phyloP scores from a whole-genome alignment of 805 yeast genomes.

The Spencermartinsiella europaea region DNA sequence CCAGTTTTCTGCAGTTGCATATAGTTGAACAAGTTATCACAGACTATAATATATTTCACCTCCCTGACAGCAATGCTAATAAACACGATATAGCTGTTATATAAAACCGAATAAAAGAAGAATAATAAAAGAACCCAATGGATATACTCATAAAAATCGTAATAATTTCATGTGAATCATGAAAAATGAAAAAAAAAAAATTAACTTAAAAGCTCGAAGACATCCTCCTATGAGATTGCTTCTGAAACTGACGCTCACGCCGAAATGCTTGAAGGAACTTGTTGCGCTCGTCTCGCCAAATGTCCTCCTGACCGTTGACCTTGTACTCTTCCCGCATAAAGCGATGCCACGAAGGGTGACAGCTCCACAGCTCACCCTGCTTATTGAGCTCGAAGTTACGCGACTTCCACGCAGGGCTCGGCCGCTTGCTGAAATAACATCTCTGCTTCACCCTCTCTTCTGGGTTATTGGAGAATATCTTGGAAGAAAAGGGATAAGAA shows the following conservation, averaged over 20 bases:
- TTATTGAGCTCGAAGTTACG: conserved; percentile 12
- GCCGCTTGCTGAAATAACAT: conserved; percentile 19
- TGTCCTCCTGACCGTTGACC: conserved; percentile 18
- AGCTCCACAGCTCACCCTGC: conserved; percentile 9
- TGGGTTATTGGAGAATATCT: conserved; percentile 12
- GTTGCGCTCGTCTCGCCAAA: conserved; percentile 24
- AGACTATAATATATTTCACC: too few species aligned
- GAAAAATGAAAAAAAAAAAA: background rate
- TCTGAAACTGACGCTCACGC: conserved; percentile 21
- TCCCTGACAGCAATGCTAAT: too few species aligned
- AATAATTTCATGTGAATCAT: conserved; percentile 5
- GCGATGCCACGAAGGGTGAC: conserved; percentile 25
- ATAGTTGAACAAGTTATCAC: background rate
- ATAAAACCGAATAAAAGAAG: too few species aligned
- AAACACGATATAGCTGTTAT: too few species aligned
- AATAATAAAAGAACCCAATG: background rate
- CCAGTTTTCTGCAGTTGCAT: too few species aligned
- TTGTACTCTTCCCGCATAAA: conserved; percentile 21
- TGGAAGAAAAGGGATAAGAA: background rate
- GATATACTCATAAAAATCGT: background rate
- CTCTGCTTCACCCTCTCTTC: conserved; percentile 16
- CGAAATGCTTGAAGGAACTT: conserved; percentile 22
- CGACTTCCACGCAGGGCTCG: conserved; percentile 17
- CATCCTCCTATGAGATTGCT: conserved; percentile 19
- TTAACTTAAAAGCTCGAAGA: conserved; percentile 2